Percentiles rank a stretch among this genome's conserved stretches.
These are phyloP conservation scores for Trichothecium roseum DNA, from an alignment of 2,329 filamentous ascomycete species.

Conservation along the genomic window DNA sequence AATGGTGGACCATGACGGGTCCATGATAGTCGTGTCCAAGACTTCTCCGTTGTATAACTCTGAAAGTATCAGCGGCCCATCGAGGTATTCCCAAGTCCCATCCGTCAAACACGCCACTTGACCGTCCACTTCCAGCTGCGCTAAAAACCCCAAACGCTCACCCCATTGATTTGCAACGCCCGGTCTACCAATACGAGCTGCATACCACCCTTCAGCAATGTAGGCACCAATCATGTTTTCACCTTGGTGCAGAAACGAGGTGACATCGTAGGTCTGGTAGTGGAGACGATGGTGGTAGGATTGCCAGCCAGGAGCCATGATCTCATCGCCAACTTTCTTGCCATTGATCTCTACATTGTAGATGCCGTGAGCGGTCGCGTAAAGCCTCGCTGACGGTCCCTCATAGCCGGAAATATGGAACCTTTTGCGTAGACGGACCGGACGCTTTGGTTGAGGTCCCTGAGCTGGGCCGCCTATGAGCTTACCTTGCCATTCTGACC, in stretches of 20 bases:
- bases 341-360: too few species aligned
- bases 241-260: conserved; percentile 20
- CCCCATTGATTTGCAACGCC: conserved; percentile 22
- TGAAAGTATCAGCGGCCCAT: conserved; percentile 20
- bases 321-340: conserved; percentile 22
- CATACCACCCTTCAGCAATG: conserved; percentile 42
- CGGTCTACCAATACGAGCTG: conserved; percentile 20
- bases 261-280: conserved; percentile 44
- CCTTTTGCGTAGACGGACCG: too few species aligned
- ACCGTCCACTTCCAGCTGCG: conserved; percentile 24
- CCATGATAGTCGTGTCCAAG: conserved; percentile 33
- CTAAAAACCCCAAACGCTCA: conserved; percentile 21
- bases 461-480: too few species aligned
- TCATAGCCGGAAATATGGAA: too few species aligned
- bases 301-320: conserved; percentile 41
- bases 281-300: conserved; percentile 37
- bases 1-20: too few species aligned
- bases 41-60: conserved; percentile 44
- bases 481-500: too few species aligned
- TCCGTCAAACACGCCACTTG: conserved; percentile 24
- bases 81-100: conserved; percentile 22
- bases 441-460: too few species aligned
- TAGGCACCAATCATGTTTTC: conserved; percentile 26
- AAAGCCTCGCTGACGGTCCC: too few species aligned
- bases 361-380: too few species aligned